A percentile compares a stretch with the other conserved stretches of the same genome.
phyloP scores from a whole-genome alignment of 2,329 filamentous ascomycete species.

The Apiospora sp. region DNA sequence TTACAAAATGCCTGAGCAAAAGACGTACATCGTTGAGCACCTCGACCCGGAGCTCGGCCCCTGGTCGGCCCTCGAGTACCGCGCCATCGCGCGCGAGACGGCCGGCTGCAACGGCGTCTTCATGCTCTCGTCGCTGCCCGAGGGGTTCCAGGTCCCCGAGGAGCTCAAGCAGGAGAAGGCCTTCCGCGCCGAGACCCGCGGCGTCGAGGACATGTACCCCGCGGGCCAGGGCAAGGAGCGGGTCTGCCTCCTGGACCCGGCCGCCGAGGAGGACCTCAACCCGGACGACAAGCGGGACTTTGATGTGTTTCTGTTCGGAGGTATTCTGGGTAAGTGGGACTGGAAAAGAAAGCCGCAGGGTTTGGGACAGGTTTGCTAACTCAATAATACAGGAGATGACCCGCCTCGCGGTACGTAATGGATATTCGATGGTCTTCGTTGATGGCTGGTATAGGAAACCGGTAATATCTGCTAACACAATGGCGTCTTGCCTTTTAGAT shows the following conservation, averaged over 20 bases:
- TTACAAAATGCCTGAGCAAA: conserved; percentile 46
- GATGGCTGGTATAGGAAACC: neutral
- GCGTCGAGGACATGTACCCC: conserved; percentile 85
- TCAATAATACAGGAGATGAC: conserved; percentile 75
- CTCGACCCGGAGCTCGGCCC: conserved; percentile 92
- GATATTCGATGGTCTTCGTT: neutral
- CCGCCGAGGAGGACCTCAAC: conserved; percentile 79
- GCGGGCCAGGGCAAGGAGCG: conserved; percentile 68
- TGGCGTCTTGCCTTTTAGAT: conserved; percentile 59
- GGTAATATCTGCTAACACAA: neutral
- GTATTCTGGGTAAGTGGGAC: conserved; percentile 78
- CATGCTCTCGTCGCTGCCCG: conserved; percentile 81
- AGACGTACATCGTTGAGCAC: conserved; percentile 95
- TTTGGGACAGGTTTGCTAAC: conserved; percentile 18
- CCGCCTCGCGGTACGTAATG: conserved; percentile 79
- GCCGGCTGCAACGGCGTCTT: conserved; percentile 72
- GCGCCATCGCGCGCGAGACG: conserved; percentile 85
- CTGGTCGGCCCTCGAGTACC: conserved; percentile 95
- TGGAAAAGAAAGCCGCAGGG: neutral
- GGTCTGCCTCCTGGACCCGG: conserved; percentile 90
- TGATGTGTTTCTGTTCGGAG: conserved; percentile 93
- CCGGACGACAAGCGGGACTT: conserved; percentile 85
- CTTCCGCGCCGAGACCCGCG: conserved; percentile 75
- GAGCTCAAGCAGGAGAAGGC: conserved; percentile 63
- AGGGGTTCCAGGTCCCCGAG: conserved; percentile 70